Conservation (phyloP, 2,329 filamentous ascomycete species). For the Orbilia javanica region DNA sequence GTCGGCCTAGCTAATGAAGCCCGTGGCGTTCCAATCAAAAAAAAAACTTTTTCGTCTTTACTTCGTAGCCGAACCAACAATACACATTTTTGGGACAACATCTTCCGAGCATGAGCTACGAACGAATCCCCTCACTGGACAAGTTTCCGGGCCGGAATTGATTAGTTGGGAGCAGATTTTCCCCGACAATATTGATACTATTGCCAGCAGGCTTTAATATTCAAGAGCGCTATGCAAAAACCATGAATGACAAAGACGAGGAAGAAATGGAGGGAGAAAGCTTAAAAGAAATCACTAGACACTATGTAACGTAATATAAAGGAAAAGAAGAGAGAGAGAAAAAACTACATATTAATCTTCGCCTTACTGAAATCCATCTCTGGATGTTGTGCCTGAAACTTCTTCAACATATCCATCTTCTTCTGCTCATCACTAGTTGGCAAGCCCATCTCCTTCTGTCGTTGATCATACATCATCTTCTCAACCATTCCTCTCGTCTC, state of each 20-base stretch:
- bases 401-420: conserved; percentile 90
- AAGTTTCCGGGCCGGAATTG: too few species aligned
- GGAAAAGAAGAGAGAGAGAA: not conserved
- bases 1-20: too few species aligned
- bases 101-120: not conserved
- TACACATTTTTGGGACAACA: too few species aligned
- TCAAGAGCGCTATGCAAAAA: not conserved
- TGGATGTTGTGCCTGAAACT: conserved; percentile 86
- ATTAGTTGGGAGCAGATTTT: too few species aligned
- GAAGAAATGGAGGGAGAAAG: too few species aligned
- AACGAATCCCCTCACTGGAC: too few species aligned
- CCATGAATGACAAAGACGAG: too few species aligned
- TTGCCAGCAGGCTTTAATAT: too few species aligned
- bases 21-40: not conserved
- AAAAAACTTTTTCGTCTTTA: not conserved
- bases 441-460: conserved; percentile 91
- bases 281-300: too few species aligned
- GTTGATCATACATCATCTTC: conserved; percentile 99
- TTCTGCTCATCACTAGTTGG: conserved; percentile 94
- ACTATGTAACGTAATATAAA: not conserved
- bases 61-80: too few species aligned
- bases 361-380: conserved; percentile 81
- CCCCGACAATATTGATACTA: too few species aligned
- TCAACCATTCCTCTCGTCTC: conserved; percentile 97
- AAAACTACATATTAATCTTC: conserved; percentile 68